phyloP scores from a whole-genome alignment of 116 monocot genomes.

The Zostera marina region DNA sequence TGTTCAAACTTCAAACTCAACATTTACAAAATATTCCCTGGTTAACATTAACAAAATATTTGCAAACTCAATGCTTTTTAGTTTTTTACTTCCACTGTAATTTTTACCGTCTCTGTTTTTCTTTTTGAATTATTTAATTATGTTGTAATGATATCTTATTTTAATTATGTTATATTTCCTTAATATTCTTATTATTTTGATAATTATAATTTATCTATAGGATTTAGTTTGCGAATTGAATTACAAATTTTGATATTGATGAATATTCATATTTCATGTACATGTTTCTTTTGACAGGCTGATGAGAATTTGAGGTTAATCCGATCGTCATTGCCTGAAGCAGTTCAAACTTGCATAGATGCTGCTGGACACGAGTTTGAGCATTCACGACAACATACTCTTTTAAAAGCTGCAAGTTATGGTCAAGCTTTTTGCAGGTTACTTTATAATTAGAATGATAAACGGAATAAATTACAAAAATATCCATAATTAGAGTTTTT shows the following conservation, averaged over 20 bases:
- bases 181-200: too few species aligned
- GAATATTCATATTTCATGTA: not conserved
- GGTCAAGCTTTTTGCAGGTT: constrained; percentile 98
- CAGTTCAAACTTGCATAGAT: constrained; percentile 90
- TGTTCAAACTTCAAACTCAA: too few species aligned
- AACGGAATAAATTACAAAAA: not conserved
- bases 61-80: too few species aligned
- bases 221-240: not conserved
- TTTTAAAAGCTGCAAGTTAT: constrained; percentile 97
- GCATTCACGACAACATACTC: constrained; percentile 67
- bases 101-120: too few species aligned
- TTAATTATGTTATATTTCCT: too few species aligned
- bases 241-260: not conserved
- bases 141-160: too few species aligned
- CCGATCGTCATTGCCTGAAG: constrained; percentile 58
- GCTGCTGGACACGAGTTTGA: constrained; percentile 98
- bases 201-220: not conserved
- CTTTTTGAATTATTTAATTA: too few species aligned
- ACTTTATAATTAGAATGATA: not conserved
- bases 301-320: constrained; percentile 89
- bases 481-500: too few species aligned
- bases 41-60: too few species aligned
- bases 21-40: too few species aligned
- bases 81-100: too few species aligned
- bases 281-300: constrained; percentile 42